A percentile compares a stretch with the other conserved stretches of the same genome.
phyloP scores from a whole-genome alignment of 495 filamentous ascomycete species.

The Amphirosellinia nigrospora region DNA sequence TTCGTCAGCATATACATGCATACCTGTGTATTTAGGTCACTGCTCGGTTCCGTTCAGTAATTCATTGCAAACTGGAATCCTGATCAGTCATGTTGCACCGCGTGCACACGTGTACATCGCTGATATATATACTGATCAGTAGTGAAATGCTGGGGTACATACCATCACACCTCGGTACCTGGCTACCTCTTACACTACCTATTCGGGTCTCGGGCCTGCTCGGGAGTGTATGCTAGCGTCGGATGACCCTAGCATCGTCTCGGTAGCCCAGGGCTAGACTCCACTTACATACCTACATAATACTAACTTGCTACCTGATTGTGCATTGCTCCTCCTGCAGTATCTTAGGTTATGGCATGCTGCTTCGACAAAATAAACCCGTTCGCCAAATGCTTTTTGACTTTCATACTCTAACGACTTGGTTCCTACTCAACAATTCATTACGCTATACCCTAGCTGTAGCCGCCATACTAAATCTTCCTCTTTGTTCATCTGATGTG shows the following conservation, averaged over 20 bases:
- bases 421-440: neutral
- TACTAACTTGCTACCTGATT: neutral
- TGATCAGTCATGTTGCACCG: constrained; percentile 2
- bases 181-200: too few relatives aligned
- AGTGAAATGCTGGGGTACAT: constrained; percentile 18
- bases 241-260: neutral
- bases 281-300: neutral
- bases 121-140: neutral
- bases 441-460: neutral
- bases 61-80: neutral
- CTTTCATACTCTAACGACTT: neutral
- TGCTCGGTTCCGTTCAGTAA: too few relatives aligned
- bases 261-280: too few relatives aligned
- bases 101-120: neutral
- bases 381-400: neutral
- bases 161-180: too few relatives aligned
- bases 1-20: too few relatives aligned
- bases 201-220: too few relatives aligned
- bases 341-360: neutral
- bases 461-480: neutral
- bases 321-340: neutral
- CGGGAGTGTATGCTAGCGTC: neutral
- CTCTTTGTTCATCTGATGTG: constrained; percentile 4
- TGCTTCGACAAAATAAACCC: constrained; percentile 1
- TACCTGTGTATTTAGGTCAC: too few relatives aligned